Base-by-base conservation (phyloP, 768 basidiomycete genomes). In the Pulveroboletus sp. region DNA sequence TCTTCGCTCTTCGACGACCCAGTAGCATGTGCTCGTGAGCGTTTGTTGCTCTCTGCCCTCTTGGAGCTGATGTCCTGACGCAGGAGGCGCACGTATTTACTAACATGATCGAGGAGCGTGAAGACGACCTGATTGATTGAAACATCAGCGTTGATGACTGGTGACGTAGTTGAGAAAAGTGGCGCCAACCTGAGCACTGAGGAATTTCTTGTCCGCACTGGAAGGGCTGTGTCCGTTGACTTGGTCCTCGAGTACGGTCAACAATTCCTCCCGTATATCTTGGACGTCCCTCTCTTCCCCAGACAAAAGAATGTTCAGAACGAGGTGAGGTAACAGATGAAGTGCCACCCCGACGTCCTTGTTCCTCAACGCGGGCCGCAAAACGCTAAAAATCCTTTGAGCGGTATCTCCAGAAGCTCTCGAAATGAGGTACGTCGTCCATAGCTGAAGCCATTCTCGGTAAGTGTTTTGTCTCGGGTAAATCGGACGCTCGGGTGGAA, bases 341-440 rank as follows among this genome's bases (percentile, higher is more conserved):
- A 85, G 89, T 1, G 94, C 91, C n/a, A 98, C 86, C n/a, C 83
- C 82, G 10, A 93, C 93, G 66, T 99, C 96, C 56, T 89, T 90
- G 61, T 84, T 87, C 30, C 83, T 78, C 21, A 97, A 77, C 0
- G 88, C 83, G 10, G 84, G 80, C 21, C 82, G 79, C 61, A 96
- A 90, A 8, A 84, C 82, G 8, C 77, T 71, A 62, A 98, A 99
- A 31, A 98, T 82, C 17, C 63, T 69, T 55, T 75, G 73, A 13
- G 91, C 89, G 44, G 71, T 75, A 3, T 57, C 55, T 17, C 82
- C 81, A 2, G 81, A 76, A 7, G 79, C 82, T 49, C 73, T 78
- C 10, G 78, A 74, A 47, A 97, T 89, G 32, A 99, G 78, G 65
- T 91, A 77, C 9, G 78, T 74, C 2, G 92, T 84, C 93, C 94